phyloP scores from a whole-genome alignment of 2,329 filamentous ascomycete species.

The Aspergillus novofumigatus region DNA sequence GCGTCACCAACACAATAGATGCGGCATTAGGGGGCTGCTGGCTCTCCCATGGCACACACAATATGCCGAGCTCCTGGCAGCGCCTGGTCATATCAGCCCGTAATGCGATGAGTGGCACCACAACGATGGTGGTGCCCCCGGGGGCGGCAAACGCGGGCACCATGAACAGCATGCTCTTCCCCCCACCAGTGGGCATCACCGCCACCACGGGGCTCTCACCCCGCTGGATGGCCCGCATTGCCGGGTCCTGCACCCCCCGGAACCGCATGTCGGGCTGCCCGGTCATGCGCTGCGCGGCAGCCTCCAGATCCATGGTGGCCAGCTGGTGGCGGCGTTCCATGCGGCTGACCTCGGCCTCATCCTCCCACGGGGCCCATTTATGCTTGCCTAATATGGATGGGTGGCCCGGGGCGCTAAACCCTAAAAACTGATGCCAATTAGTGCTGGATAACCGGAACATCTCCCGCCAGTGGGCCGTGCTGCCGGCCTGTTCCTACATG shows the following conservation, averaged over 20 bases:
- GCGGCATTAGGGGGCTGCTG: constrained; percentile 1
- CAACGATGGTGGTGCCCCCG: not conserved
- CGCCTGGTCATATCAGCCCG: not conserved
- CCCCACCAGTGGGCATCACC: not conserved
- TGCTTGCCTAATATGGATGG: not conserved
- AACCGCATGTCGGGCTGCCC: not conserved
- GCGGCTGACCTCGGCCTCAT: not conserved
- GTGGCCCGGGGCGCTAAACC: too few species aligned
- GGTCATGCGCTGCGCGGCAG: constrained; percentile 1
- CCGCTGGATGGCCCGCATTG: not conserved
- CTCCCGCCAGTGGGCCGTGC: too few species aligned
- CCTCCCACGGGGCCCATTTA: not conserved
- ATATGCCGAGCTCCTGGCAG: not conserved
- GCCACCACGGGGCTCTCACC: not conserved
- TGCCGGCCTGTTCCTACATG: too few species aligned
- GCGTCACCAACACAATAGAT: constrained; percentile 6
- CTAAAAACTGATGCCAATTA: too few species aligned
- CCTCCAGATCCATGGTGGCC: not conserved
- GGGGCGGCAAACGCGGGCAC: not conserved
- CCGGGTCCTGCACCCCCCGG: not conserved
- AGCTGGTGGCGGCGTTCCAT: not conserved
- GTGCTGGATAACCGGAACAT: too few species aligned
- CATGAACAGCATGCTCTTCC: constrained; percentile 9
- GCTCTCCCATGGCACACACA: constrained; percentile 6
- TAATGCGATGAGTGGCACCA: not conserved